Conservation (phyloP, 192 early-diverging fungal genomes). For the Mortierella claussenii region DNA sequence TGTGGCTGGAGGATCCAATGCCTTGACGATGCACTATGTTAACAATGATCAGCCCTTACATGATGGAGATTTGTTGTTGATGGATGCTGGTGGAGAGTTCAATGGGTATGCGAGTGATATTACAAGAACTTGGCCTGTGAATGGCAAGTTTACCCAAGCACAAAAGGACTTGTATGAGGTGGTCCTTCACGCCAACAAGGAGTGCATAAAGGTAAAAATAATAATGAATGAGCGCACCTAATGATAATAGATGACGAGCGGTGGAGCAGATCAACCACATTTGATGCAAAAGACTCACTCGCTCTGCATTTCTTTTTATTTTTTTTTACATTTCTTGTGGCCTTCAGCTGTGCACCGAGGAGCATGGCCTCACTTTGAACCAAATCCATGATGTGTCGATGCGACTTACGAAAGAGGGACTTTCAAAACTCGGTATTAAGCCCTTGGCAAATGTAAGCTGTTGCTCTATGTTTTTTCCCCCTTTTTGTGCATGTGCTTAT, state of each 20-base stretch:
- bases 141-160: conserved; percentile 81
- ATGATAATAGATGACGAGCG: too few species aligned
- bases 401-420: conserved; percentile 73
- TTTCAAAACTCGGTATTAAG: conserved; percentile 74
- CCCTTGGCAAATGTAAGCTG: conserved; percentile 64
- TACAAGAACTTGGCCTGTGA: conserved; percentile 94
- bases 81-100: conserved; percentile 93
- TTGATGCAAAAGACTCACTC: too few species aligned
- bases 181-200: conserved; percentile 86
- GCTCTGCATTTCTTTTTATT: too few species aligned
- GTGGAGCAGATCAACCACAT: too few species aligned
- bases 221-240: too few species aligned
- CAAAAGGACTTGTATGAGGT: conserved; percentile 89
- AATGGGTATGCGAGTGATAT: conserved; percentile 92
- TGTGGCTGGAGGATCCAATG: conserved; percentile 91
- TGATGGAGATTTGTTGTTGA: conserved; percentile 86
- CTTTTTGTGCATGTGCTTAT: too few species aligned
- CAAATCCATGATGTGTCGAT: conserved; percentile 84
- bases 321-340: background rate
- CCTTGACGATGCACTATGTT: conserved; percentile 95
- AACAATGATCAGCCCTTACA: conserved; percentile 76
- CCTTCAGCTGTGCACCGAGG: conserved; percentile 63
- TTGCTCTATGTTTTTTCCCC: too few species aligned
- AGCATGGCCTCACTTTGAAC: conserved; percentile 74
- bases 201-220: conserved; percentile 84